phyloP scores from a whole-genome alignment of 2,329 filamentous ascomycete genomes.

The Scedosporium minutisporum region DNA sequence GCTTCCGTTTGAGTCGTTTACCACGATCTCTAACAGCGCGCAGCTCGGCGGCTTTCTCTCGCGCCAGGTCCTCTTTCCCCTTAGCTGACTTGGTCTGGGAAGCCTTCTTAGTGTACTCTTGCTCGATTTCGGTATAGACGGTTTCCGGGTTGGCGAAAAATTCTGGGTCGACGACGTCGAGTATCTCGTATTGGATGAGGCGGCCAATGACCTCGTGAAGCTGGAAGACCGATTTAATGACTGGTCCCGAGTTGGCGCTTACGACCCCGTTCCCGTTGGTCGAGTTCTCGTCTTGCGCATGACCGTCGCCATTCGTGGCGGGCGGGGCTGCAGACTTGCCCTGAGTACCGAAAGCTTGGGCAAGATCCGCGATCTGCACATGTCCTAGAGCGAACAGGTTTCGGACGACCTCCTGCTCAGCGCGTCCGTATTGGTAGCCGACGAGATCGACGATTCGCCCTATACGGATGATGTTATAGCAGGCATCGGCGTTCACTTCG shows the following conservation, averaged over 20 bases:
- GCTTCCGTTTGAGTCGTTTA: conserved; percentile 39
- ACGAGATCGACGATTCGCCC: conserved; percentile 74
- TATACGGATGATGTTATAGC: conserved; percentile 72
- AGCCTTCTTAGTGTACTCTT: conserved; percentile 44
- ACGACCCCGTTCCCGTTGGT: conserved; percentile 26
- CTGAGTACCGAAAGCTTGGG: conserved; percentile 47
- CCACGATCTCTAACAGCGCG: conserved; percentile 43
- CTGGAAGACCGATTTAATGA: conserved; percentile 36
- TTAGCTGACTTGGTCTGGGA: conserved; percentile 41
- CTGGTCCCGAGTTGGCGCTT: conserved; percentile 17
- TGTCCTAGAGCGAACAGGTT: conserved; percentile 70
- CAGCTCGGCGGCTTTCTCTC: conserved; percentile 44
- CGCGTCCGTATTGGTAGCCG: conserved; percentile 62
- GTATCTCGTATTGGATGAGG: conserved; percentile 54
- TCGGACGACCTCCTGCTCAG: conserved; percentile 64
- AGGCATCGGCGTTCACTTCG: conserved; percentile 69
- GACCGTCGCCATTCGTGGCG: conserved; percentile 18
- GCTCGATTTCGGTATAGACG: conserved; percentile 50
- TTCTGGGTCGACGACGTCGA: conserved; percentile 51
- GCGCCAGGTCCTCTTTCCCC: conserved; percentile 52
- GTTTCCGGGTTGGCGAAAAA: conserved; percentile 55
- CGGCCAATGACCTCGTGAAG: conserved; percentile 41
- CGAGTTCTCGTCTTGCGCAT: conserved; percentile 10
- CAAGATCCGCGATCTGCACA: conserved; percentile 60
- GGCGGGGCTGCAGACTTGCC: conserved; percentile 3